A percentile compares a stretch with the other conserved stretches of the same genome.
Conservation (phyloP, 2,329 filamentous ascomycete species). For the Parascedosporium putredinis region DNA sequence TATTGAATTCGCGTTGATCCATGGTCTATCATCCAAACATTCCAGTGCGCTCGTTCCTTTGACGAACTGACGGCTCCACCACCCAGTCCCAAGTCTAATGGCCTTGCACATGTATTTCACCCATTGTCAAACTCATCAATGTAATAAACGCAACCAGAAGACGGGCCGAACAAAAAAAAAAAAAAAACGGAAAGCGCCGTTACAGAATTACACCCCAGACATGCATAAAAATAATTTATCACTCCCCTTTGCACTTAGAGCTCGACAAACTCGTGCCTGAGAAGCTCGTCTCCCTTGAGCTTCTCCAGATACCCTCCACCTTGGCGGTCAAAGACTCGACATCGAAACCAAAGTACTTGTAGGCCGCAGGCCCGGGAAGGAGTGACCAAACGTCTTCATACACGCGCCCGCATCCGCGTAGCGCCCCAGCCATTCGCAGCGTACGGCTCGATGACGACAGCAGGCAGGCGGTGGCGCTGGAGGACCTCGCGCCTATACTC, state of each 20-base stretch:
- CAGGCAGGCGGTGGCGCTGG: slow-evolving; percentile 29
- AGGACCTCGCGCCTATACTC: slow-evolving; percentile 35
- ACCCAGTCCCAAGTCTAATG: too few relatives aligned
- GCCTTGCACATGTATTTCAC: too few relatives aligned
- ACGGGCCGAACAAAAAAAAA: neutral
- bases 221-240: neutral
- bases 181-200: neutral
- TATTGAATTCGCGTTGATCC: too few relatives aligned
- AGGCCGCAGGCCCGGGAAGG: slow-evolving; percentile 42
- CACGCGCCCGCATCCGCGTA: slow-evolving; percentile 47
- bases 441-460: slow-evolving; percentile 51
- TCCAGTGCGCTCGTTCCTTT: too few relatives aligned
- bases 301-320: slow-evolving; percentile 3
- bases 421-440: slow-evolving; percentile 45
- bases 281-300: slow-evolving; percentile 5
- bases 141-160: too few relatives aligned
- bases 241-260: too few relatives aligned
- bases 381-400: slow-evolving; percentile 45
- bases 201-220: neutral
- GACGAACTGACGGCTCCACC: too few relatives aligned
- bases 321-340: slow-evolving; percentile 10
- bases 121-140: too few relatives aligned
- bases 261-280: slow-evolving; percentile 9
- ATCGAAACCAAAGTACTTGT: slow-evolving; percentile 46
- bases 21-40: too few relatives aligned